Evolutionary conservation across 352 stramenopile species (phyloP).

Genomic region (Peronosclerospora sorghi): DNA sequence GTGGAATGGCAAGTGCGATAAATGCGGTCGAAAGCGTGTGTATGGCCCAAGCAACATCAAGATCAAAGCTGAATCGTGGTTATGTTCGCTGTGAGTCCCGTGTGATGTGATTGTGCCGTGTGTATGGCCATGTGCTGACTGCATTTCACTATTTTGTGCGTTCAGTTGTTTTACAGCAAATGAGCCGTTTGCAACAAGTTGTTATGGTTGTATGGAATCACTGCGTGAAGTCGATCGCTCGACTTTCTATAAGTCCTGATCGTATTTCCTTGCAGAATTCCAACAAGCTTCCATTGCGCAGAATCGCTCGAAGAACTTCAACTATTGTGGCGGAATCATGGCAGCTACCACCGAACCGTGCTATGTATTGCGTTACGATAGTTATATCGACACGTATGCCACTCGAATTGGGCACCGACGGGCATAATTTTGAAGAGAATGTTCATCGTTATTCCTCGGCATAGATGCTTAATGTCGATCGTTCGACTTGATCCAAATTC

Average conservation of each 20-base stretch:
- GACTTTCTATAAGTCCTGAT: slow-evolving; percentile 19
- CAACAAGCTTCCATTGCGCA: too few species aligned
- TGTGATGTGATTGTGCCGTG: not conserved
- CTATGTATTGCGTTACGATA: too few species aligned
- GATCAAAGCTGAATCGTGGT: slow-evolving; percentile 36
- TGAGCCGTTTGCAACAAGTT: slow-evolving; percentile 22
- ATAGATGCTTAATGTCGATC: too few species aligned
- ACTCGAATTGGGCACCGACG: too few species aligned
- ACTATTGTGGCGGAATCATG: too few species aligned
- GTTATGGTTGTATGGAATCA: slow-evolving; percentile 28
- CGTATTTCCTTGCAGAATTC: not conserved
- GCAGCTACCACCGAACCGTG: too few species aligned
- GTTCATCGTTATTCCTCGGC: too few species aligned
- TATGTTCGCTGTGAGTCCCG: slow-evolving; percentile 54
- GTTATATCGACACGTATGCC: too few species aligned
- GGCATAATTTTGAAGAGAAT: too few species aligned
- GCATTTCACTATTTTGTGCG: slow-evolving; percentile 1
- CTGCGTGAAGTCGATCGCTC: slow-evolving; percentile 28
- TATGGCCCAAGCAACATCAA: slow-evolving; percentile 38
- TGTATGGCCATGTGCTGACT: not conserved
- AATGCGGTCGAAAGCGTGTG: slow-evolving; percentile 36
- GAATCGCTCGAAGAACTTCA: too few species aligned
- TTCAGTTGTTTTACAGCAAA: slow-evolving; percentile 46
- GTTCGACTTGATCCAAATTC: too few species aligned
- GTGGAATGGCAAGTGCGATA: slow-evolving; percentile 43